Conservation (phyloP, 2,329 filamentous ascomycete genomes). For the Trichoderma oligosporum region DNA sequence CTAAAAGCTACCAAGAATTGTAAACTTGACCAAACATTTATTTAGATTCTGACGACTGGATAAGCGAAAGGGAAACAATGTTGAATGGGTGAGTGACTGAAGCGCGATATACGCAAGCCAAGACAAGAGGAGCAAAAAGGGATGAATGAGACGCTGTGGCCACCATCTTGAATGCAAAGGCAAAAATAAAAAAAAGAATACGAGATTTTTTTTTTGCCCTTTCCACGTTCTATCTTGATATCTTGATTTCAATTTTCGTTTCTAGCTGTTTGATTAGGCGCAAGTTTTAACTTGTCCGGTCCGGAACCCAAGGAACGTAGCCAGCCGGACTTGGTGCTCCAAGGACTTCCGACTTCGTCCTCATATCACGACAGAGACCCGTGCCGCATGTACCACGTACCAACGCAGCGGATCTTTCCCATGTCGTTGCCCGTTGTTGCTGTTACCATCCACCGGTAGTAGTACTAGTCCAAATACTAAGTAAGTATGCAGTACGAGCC, state of each 20-base stretch:
- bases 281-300: too few species aligned
- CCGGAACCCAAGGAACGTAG: neutral
- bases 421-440: neutral
- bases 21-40: too few species aligned
- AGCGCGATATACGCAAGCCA: neutral
- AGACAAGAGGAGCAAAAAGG: neutral
- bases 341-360: too few species aligned
- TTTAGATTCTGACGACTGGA: neutral
- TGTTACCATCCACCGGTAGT: neutral
- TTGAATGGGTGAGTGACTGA: neutral
- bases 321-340: neutral
- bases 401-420: neutral
- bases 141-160: constrained; percentile 4
- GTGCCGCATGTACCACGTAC: constrained; percentile 1
- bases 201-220: neutral
- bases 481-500: too few species aligned
- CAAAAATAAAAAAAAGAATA: neutral
- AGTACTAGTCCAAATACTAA: too few species aligned
- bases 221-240: too few species aligned
- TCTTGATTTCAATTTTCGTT: too few species aligned
- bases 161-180: constrained; percentile 3
- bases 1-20: too few species aligned
- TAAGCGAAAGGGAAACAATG: too few species aligned
- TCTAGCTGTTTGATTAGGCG: too few species aligned
- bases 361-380: neutral